These are phyloP conservation scores for Fomitopsis betulina DNA, from an alignment of 1,284 basidiomycete genomes.

Conservation along the genomic window DNA sequence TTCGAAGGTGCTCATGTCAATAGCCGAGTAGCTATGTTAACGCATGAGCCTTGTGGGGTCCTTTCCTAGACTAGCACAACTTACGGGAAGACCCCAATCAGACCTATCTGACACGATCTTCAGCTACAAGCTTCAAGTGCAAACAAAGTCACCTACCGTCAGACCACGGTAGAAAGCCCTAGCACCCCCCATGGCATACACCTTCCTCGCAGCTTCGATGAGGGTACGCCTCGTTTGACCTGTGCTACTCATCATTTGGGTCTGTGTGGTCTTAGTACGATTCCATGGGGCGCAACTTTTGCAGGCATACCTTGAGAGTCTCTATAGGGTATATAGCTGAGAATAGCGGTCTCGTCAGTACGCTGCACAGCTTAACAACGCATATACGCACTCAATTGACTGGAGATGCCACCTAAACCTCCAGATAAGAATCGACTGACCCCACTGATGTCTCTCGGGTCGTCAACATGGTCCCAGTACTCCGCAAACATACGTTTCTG, in stretches of 20 bases:
- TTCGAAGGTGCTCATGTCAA: conserved; percentile 95
- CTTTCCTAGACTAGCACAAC: conserved; percentile 22
- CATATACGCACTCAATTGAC: conserved; percentile 74
- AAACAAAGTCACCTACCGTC: conserved; percentile 51
- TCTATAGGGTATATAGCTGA: conserved; percentile 87
- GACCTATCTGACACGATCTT: conserved; percentile 60
- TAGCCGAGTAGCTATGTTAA: conserved; percentile 69
- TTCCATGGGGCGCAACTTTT: not conserved
- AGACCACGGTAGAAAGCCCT: conserved; percentile 91
- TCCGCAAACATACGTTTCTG: conserved; percentile 92
- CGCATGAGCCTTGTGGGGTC: not conserved
- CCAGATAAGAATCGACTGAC: conserved; percentile 92
- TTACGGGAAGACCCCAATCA: conserved; percentile 87
- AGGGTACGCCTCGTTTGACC: conserved; percentile 59
- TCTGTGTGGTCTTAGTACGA: conserved; percentile 39
- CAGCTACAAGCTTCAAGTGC: not conserved
- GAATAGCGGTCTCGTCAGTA: conserved; percentile 12
- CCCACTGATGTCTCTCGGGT: conserved; percentile 87
- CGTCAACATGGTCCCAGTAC: conserved; percentile 89
- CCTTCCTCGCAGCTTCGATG: conserved; percentile 52
- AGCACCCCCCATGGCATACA: conserved; percentile 81
- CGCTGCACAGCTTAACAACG: conserved; percentile 6
- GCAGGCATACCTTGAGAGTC: conserved; percentile 65
- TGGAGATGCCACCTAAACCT: conserved; percentile 91
- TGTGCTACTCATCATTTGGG: conserved; percentile 89